Evolutionary conservation across 305 asterid species (phyloP), one percentile per base, ranked within the genome.

Genomic region (Solanum chacoense): DNA sequence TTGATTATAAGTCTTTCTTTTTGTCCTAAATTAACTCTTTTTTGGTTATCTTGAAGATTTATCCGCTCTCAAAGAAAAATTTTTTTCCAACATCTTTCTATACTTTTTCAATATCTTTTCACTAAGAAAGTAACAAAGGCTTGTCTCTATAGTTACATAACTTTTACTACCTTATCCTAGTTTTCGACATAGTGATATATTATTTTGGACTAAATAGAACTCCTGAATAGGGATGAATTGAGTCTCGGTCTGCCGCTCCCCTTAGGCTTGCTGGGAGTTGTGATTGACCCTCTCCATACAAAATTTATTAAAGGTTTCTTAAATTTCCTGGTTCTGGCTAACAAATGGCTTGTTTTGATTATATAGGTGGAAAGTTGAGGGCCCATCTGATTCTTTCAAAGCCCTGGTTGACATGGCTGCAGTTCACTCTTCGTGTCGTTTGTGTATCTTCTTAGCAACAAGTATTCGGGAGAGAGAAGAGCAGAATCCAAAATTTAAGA

Each of bases 381-480:
- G 99, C 36, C 99, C 99, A 4, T 94, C 96, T 5, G 98, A 97
- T 92, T 93, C 98, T 88, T 97, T 96, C 92, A 97, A 96, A 94
- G 98, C 99, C 89, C 98, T 97, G 24, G 90, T 97, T 55, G 99
- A 97, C 90, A 97, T 96, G 98, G 96, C 99, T 71, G 98, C 99
- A 78, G 98, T 97, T 72, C 99, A 97, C 93, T 97, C 99, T 29
- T 97, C 99, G 35, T 97, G 99, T 75, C 99, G 99, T 29, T 90
- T 97, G 90, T 97, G 99, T 96, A 95, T 97, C 89, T 90, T 88
- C 91, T 87, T 96, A 92, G 99, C 98, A 59, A 97, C 99, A 89
- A 93, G 92, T 90, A 92, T 94, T 81, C 95, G 88, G 84, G 94
- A 94, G 36, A 91, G 89, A 89, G 96, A 94, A 26, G 98, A 96